Percentiles rank a stretch among this genome's conserved stretches.
These are phyloP conservation scores for Melampsora occidentalis DNA, from an alignment of 1,284 basidiomycete genomes.

Conservation along the genomic window DNA sequence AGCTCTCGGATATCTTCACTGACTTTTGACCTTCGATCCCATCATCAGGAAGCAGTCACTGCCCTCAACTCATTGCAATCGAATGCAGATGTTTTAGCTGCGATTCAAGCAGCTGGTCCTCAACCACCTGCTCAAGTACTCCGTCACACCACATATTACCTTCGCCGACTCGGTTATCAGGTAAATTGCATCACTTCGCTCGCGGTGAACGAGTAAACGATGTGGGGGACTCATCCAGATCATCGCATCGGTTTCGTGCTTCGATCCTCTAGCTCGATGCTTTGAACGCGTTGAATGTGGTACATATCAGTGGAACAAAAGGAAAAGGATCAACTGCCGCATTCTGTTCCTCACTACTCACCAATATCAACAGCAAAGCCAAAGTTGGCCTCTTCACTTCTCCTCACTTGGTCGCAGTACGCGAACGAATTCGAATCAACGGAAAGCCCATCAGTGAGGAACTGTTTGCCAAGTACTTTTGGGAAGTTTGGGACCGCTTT, in stretches of 20 bases:
- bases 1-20: too few species aligned
- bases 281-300: constrained; percentile 82
- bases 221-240: background rate
- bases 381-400: constrained; percentile 81
- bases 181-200: constrained; percentile 64
- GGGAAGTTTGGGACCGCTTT: constrained; percentile 90
- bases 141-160: constrained; percentile 66
- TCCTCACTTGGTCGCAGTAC: constrained; percentile 90
- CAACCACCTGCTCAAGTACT: constrained; percentile 16
- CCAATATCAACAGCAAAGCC: background rate
- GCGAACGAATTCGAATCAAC: constrained; percentile 92
- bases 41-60: constrained; percentile 71
- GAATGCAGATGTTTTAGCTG: constrained; percentile 30
- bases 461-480: constrained; percentile 86
- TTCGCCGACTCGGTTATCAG: constrained; percentile 80
- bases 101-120: constrained; percentile 35
- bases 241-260: background rate
- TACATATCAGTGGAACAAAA: constrained; percentile 98
- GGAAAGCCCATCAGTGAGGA: constrained; percentile 84
- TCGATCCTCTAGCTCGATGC: constrained; percentile 65
- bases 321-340: constrained; percentile 97
- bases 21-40: background rate
- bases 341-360: constrained; percentile 60
- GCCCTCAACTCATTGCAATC: constrained; percentile 81
- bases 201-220: background rate